These are phyloP conservation scores for Teratosphaeria nubilosa DNA, from an alignment of 2,329 filamentous ascomycete species.

Conservation along the genomic window DNA sequence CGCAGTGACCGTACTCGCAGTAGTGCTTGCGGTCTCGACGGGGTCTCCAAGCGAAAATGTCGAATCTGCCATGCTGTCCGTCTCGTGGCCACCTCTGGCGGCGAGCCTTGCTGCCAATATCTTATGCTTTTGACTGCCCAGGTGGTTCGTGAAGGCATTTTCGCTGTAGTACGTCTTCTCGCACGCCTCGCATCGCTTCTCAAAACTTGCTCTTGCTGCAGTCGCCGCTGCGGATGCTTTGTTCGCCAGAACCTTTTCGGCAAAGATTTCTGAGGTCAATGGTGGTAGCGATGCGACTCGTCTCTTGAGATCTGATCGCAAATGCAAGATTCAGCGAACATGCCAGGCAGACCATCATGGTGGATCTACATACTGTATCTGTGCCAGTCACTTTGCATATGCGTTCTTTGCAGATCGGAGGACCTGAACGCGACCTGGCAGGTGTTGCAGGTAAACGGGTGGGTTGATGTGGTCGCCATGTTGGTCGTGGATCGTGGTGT, in stretches of 20 bases:
- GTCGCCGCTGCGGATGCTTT: constrained; percentile 76
- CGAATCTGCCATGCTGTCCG: constrained; percentile 69
- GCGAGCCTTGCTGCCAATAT: constrained; percentile 48
- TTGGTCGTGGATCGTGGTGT: not conserved
- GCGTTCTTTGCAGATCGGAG: constrained; percentile 81
- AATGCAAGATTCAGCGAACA: not conserved
- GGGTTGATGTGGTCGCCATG: constrained; percentile 33
- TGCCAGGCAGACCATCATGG: constrained; percentile 33
- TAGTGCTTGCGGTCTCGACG: constrained; percentile 42
- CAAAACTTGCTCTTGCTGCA: constrained; percentile 78
- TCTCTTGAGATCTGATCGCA: constrained; percentile 67
- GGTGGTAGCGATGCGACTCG: constrained; percentile 83
- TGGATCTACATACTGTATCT: constrained; percentile 42
- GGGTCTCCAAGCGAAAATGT: constrained; percentile 86
- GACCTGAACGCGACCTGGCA: constrained; percentile 95
- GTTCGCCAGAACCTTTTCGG: constrained; percentile 88
- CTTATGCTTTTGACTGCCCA: constrained; percentile 84
- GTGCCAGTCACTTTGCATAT: constrained; percentile 99
- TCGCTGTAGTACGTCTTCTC: constrained; percentile 93
- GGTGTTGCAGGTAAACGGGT: constrained; percentile 96
- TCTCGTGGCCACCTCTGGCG: constrained; percentile 29
- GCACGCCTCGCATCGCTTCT: constrained; percentile 72
- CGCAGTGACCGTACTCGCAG: constrained; percentile 32
- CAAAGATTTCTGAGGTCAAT: constrained; percentile 84
- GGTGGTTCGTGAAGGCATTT: constrained; percentile 88